phyloP scores from a whole-genome alignment of 305 asterid genomes.

The Ilex paraguariensis region DNA sequence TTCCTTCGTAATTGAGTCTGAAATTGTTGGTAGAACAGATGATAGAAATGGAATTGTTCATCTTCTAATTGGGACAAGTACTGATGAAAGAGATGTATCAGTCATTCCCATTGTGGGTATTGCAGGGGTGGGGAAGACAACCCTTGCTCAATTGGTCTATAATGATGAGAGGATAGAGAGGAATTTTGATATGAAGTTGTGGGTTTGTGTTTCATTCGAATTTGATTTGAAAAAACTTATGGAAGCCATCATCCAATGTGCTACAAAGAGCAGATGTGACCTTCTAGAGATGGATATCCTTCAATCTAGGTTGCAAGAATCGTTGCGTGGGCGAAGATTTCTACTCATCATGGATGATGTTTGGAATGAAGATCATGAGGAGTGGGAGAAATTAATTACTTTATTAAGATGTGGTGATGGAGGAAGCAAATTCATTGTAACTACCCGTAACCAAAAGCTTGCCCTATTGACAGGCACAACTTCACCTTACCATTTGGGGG shows the following conservation, averaged over 20 bases:
- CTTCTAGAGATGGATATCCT: constrained; percentile 17
- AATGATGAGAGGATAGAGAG: constrained; percentile 24
- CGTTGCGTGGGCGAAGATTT: constrained; percentile 11
- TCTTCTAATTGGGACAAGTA: background rate
- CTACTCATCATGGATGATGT: constrained; percentile 38
- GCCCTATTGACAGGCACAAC: constrained; percentile 14
- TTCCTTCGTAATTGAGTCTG: constrained; percentile 12
- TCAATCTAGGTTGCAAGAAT: constrained; percentile 16
- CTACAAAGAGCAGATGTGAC: constrained; percentile 17
- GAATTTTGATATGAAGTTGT: constrained; percentile 22
- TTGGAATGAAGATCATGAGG: constrained; percentile 28
- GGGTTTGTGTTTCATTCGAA: constrained; percentile 23
- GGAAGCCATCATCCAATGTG: constrained; percentile 19
- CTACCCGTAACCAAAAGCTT: constrained; percentile 22
- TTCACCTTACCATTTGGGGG: constrained; percentile 18
- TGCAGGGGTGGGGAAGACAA: constrained; percentile 34
- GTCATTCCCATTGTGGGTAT: constrained; percentile 25
- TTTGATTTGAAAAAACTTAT: constrained; percentile 19
- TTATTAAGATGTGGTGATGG: constrained; percentile 19
- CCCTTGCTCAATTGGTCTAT: constrained; percentile 27
- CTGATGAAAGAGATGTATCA: constrained; percentile 5
- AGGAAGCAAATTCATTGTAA: constrained; percentile 28
- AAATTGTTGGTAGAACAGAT: constrained; percentile 14
- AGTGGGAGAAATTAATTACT: constrained; percentile 25
- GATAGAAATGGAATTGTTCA: constrained; percentile 16